A percentile compares a stretch with the other conserved stretches of the same genome.
phyloP scores from a whole-genome alignment of 805 yeast species.

The Starmerella riodocensis region DNA sequence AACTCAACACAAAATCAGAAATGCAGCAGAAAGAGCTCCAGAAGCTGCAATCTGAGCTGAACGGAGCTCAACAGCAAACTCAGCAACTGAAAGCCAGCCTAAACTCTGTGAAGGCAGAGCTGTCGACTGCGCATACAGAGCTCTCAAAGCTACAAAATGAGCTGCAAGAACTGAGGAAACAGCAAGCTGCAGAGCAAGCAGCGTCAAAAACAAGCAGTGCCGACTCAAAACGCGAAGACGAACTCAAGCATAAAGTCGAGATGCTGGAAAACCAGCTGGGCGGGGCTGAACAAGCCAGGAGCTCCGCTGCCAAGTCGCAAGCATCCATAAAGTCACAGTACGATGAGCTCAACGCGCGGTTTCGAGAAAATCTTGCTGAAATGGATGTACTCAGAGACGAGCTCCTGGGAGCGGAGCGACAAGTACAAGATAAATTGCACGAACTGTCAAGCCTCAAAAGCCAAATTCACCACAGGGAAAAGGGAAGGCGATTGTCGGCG shows the following conservation, averaged over 20 bases:
- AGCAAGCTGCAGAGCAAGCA: background rate
- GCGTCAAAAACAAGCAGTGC: background rate
- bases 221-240: constrained; percentile 10
- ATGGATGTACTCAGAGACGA: constrained; percentile 69
- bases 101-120: background rate
- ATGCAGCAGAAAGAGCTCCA: constrained; percentile 33
- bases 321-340: constrained; percentile 22
- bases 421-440: constrained; percentile 66
- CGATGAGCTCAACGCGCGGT: constrained; percentile 37
- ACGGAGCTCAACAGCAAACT: background rate
- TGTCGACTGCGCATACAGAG: constrained; percentile 4
- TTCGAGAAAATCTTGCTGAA: constrained; percentile 48
- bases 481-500: constrained; percentile 37
- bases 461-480: constrained; percentile 55
- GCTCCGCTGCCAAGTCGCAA: constrained; percentile 13
- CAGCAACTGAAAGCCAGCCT: background rate
- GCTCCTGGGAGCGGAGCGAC: constrained; percentile 55
- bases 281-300: constrained; percentile 9
- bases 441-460: constrained; percentile 65
- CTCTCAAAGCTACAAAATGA: background rate
- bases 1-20: constrained; percentile 45
- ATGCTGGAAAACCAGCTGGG: constrained; percentile 9
- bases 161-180: background rate
- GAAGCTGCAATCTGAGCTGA: background rate
- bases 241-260: constrained; percentile 4